These are phyloP conservation scores for Thelonectria discophora DNA, from an alignment of 2,329 filamentous ascomycete genomes.

Conservation along the genomic window DNA sequence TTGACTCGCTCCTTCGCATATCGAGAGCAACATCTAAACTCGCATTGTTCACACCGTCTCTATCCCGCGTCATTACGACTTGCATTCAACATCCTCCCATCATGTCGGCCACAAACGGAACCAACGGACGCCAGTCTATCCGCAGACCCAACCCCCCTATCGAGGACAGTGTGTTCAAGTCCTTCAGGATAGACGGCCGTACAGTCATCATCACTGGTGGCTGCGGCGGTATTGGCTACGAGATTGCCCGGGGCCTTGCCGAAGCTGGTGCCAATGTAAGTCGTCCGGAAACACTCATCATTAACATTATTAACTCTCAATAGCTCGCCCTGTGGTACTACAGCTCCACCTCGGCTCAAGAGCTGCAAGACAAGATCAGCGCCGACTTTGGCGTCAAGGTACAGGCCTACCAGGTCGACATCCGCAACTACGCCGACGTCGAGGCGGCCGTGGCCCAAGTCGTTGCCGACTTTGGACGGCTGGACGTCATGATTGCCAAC, in stretches of 20 bases:
- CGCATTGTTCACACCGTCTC: too few relatives aligned
- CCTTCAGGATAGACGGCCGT: constrained; percentile 29
- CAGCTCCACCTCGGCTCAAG: constrained; percentile 15
- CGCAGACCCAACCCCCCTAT: constrained; percentile 38
- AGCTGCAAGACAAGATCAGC: constrained; percentile 24
- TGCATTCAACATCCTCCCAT: background rate
- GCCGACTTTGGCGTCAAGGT: constrained; percentile 31
- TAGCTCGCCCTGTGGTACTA: constrained; percentile 32
- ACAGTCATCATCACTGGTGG: constrained; percentile 34
- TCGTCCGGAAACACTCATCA: background rate
- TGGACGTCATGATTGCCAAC: constrained; percentile 50
- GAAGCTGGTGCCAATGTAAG: constrained; percentile 31
- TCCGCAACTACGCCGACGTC: constrained; percentile 35
- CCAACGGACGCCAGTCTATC: constrained; percentile 29
- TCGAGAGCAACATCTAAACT: too few relatives aligned
- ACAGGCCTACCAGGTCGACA: constrained; percentile 31
- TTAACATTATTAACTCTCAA: background rate
- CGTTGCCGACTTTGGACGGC: constrained; percentile 44
- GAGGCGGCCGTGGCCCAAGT: constrained; percentile 43
- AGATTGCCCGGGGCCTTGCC: constrained; percentile 29
- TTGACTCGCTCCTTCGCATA: too few relatives aligned
- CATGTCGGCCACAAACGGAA: constrained; percentile 23
- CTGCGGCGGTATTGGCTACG: constrained; percentile 28
- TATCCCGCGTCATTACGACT: too few relatives aligned
- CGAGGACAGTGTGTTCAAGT: constrained; percentile 33